Evolutionary conservation across 1,139 yeast species (phyloP).

Genomic region (Wickerhamiella pararugosa): DNA sequence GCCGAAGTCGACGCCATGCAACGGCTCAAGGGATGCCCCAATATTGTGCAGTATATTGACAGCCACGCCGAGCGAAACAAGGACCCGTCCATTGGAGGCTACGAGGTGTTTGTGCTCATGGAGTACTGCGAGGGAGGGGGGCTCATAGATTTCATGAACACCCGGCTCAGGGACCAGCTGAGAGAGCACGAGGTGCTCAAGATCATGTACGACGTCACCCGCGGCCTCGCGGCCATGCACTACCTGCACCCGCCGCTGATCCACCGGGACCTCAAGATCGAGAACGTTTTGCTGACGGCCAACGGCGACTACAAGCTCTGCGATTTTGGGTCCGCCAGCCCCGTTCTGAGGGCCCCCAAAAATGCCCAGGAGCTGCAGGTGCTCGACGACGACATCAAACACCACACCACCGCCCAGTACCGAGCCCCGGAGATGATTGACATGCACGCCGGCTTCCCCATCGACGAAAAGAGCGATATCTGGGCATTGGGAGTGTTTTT

Average conservation of each 20-base stretch:
- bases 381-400: conserved; percentile 68
- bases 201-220: conserved; percentile 69
- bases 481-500: conserved; percentile 94
- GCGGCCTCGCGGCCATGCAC: conserved; percentile 83
- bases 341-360: conserved; percentile 48
- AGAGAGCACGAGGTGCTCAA: conserved; percentile 69
- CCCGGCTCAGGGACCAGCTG: conserved; percentile 67
- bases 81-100: conserved; percentile 31
- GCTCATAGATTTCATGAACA: conserved; percentile 83
- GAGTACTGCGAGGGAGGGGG: conserved; percentile 78
- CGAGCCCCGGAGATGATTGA: conserved; percentile 96
- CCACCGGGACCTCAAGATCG: conserved; percentile 91
- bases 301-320: conserved; percentile 66
- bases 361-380: conserved; percentile 49
- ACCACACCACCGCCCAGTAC: conserved; percentile 95
- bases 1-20: conserved; percentile 83
- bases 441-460: conserved; percentile 65
- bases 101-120: conserved; percentile 85
- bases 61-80: conserved; percentile 76
- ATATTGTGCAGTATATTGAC: conserved; percentile 80
- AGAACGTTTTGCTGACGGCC: conserved; percentile 71
- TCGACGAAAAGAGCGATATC: conserved; percentile 86
- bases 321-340: conserved; percentile 89
- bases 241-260: conserved; percentile 64
- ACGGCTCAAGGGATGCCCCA: conserved; percentile 56